phyloP scores from a whole-genome alignment of 1,284 basidiomycete genomes.

The Schizopora paradoxa region DNA sequence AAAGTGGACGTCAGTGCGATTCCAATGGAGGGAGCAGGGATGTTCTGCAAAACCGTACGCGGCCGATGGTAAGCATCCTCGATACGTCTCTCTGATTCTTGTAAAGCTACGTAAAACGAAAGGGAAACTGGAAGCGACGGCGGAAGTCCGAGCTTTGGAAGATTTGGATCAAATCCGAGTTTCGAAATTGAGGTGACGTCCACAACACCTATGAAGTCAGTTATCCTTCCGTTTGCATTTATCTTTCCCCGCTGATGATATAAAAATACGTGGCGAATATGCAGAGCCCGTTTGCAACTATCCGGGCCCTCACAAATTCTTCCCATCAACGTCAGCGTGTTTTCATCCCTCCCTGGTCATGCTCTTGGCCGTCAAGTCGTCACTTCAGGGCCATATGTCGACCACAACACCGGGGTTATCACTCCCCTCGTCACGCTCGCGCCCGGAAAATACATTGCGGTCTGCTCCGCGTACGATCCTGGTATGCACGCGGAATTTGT shows the following conservation, averaged over 20 bases:
- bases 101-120: conserved; percentile 1
- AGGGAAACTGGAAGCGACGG: conserved; percentile 54
- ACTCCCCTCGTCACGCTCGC: conserved; percentile 47
- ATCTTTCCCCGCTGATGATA: not conserved
- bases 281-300: conserved; percentile 65
- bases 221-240: conserved; percentile 11
- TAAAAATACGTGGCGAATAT: not conserved
- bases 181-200: conserved; percentile 57
- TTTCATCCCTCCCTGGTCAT: conserved; percentile 29
- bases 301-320: conserved; percentile 37
- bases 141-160: conserved; percentile 60
- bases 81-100: not conserved
- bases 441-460: conserved; percentile 62
- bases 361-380: conserved; percentile 42
- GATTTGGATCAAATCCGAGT: conserved; percentile 63
- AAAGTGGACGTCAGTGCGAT: conserved; percentile 73
- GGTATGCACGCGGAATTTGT: conserved; percentile 55
- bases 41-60: conserved; percentile 67
- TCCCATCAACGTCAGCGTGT: conserved; percentile 59
- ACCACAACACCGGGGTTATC: conserved; percentile 51
- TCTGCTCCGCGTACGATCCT: conserved; percentile 69
- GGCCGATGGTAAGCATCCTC: conserved; percentile 63
- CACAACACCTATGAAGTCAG: conserved; percentile 57
- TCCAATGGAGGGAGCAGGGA: conserved; percentile 85
- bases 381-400: conserved; percentile 76